These are phyloP conservation scores for Coniosporium uncinatum DNA, from an alignment of 2,329 filamentous ascomycete species.

Conservation along the genomic window DNA sequence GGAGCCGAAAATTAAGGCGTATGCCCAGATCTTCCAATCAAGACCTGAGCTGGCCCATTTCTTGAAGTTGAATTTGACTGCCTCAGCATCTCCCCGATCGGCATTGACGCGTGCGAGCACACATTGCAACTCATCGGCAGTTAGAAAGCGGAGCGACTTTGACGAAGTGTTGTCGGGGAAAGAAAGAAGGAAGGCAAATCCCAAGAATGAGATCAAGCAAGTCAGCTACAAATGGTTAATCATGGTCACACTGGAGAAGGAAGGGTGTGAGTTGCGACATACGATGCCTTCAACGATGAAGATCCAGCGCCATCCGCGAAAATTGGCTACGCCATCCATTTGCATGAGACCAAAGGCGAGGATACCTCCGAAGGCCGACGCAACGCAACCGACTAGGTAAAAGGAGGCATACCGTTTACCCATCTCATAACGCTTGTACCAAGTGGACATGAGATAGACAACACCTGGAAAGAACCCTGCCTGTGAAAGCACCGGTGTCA, in stretches of 20 bases:
- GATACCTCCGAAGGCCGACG: slow-evolving; percentile 73
- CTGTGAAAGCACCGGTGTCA: no score
- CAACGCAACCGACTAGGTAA: slow-evolving; percentile 76
- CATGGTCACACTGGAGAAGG: not conserved
- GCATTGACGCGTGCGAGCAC: slow-evolving; percentile 44
- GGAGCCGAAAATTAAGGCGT: slow-evolving; percentile 49
- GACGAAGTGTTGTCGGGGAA: slow-evolving; percentile 36
- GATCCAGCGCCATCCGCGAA: slow-evolving; percentile 36
- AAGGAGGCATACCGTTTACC: slow-evolving; percentile 78
- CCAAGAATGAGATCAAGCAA: slow-evolving; percentile 26
- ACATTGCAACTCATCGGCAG: slow-evolving; percentile 37
- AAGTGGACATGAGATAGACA: slow-evolving; percentile 78
- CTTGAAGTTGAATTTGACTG: slow-evolving; percentile 38
- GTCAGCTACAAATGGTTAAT: slow-evolving; percentile 19
- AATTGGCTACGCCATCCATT: slow-evolving; percentile 56
- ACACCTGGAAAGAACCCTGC: slow-evolving; percentile 60
- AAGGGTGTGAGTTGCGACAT: not conserved
- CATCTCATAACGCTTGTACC: slow-evolving; percentile 78
- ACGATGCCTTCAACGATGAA: slow-evolving; percentile 26
- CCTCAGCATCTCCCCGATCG: slow-evolving; percentile 45
- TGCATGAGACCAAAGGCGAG: slow-evolving; percentile 66
- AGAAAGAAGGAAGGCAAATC: slow-evolving; percentile 36
- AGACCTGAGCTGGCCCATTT: slow-evolving; percentile 40
- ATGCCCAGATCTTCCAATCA: slow-evolving; percentile 50
- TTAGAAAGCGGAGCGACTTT: slow-evolving; percentile 37